Evolutionary conservation across 352 stramenopile genomes (phyloP), one percentile per base, ranked within the genome.

Genomic region (Pythium utonaiense): DNA sequence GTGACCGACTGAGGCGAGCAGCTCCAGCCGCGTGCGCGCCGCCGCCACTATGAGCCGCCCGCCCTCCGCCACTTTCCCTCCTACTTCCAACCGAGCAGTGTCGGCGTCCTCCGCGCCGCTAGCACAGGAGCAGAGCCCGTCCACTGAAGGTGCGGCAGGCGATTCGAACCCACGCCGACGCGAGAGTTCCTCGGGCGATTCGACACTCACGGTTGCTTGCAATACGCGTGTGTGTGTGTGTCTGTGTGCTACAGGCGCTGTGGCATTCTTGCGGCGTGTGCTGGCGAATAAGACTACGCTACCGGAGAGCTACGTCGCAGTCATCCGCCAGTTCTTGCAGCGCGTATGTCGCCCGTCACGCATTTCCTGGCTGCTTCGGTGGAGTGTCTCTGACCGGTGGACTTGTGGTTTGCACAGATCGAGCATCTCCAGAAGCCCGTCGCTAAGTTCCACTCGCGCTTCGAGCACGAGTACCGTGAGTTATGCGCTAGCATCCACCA

Each of bases 401-500:
- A 19, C 13, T 19, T 45, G 8, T 54, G 34, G 16, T 28, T 21
- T 6, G 14, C 10, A 40, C 28, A 83, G 60, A 64, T 74, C 27
- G 55, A 75, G 21, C 63, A 62, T 9, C 61, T 86, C 4, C 67
- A 75, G 25, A 59, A 44, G 5, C 68, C 59, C 6, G 64, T 63
- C 34, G 63, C 62, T 21, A 72, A 68, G 34, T 28, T 21, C 30
- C 31, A 33, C 30, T 75, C 71, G 9, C 77, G 70, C 42, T 88
- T 91, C 41, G 74, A 88, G 56, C 69, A 53, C 53, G 84, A 91
- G 60, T 93, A 92, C 60, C 62, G 67, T 42, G 71, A 86, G 56
- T 64, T 93, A 31, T 88, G 80, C 51, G 68, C 53, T 40, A 79
- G 70, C 36, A 81, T 94, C 58, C 73, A 89, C 66, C 62, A 68